Base-by-base conservation (phyloP, 768 basidiomycete genomes). In the Trametopsis cervina region DNA sequence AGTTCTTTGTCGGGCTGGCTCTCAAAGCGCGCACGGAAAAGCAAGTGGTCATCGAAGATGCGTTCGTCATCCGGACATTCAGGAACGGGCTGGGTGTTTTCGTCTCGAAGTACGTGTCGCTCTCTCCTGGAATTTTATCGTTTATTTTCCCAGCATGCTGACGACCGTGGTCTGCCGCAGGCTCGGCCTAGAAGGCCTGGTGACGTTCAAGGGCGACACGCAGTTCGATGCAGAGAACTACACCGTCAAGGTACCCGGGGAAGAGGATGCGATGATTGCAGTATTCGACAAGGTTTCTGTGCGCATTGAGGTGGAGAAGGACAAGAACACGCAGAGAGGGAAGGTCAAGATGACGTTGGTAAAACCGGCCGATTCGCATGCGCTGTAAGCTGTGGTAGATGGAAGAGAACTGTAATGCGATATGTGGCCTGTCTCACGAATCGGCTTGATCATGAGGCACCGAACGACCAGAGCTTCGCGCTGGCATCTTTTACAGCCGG, bases 41-140 rank as follows among this genome's bases (percentile, higher is more conserved):
- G 60, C 58, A 66, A 65, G 44, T 68, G 47, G 82, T 89, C 10
- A 66, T 59, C 2, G 91, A 94, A 57, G 89, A 93, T 26, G 93
- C 91, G 4, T 95, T 88, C 60, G 91, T 99, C 39, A 95, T 98
- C 49, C 74, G 94, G 52, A 83, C 86, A 3, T 98, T 99, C 68
- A 76, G 88, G 59, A 99, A 99, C 63, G 96, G 95, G 0, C 66
- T 99, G 25, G 88, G 90, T n/a, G 95, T 98, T 29, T 98, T 96
- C 55, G 92, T 98, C 24, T 89, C 83, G 25, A 83, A 85, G 95
- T 97, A 56, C 63, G 90, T 72, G 7, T 18, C 1, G 9, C 11
- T 35, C 33, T 53, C 18, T 2, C 48, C 40, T 25, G 2, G 36
- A 37, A 25, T 44, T 24, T n/a, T 42, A n/a, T n/a, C n/a, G n/a